Evolutionary conservation across 805 yeast species (phyloP).

Genomic region (Nakazawaea ishiwadae): DNA sequence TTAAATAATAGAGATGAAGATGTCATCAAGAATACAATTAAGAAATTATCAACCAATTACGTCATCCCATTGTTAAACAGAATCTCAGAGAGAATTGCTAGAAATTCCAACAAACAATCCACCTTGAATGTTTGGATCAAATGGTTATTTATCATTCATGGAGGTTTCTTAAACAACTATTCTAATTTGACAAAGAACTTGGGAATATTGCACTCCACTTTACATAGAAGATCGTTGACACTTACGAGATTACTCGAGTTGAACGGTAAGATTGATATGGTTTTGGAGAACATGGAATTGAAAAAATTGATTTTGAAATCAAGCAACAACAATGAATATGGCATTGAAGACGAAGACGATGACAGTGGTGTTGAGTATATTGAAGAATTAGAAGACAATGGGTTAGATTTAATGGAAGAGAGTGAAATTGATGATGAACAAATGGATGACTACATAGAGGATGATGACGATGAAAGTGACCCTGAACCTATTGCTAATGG

Average conservation of each 20-base stretch:
- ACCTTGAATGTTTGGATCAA: slow-evolving; percentile 51
- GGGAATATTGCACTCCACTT: slow-evolving; percentile 40
- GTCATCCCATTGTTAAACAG: slow-evolving; percentile 48
- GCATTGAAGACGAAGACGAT: slow-evolving; percentile 26
- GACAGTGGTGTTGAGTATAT: slow-evolving; percentile 63
- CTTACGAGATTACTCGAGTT: slow-evolving; percentile 47
- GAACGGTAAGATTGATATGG: slow-evolving; percentile 43
- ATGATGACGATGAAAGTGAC: slow-evolving; percentile 15
- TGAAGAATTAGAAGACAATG: slow-evolving; percentile 61
- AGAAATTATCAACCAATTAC: slow-evolving; percentile 42
- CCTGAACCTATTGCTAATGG: slow-evolving; percentile 28
- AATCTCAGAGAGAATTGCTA: slow-evolving; percentile 45
- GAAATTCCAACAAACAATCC: slow-evolving; percentile 46
- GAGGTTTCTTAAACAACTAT: slow-evolving; percentile 41
- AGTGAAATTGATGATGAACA: slow-evolving; percentile 20
- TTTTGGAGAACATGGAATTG: slow-evolving; percentile 38
- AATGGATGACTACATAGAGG: slow-evolving; percentile 21
- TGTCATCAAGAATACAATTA: slow-evolving; percentile 44
- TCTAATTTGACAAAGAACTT: slow-evolving; percentile 39
- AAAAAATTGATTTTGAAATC: slow-evolving; percentile 32
- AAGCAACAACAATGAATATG: slow-evolving; percentile 19
- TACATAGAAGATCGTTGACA: slow-evolving; percentile 43
- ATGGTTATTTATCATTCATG: slow-evolving; percentile 52
- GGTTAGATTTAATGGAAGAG: slow-evolving; percentile 21
- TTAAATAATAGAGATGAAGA: slow-evolving; percentile 49